phyloP scores from a whole-genome alignment of 1,284 basidiomycete species.

The Tilletia caries region DNA sequence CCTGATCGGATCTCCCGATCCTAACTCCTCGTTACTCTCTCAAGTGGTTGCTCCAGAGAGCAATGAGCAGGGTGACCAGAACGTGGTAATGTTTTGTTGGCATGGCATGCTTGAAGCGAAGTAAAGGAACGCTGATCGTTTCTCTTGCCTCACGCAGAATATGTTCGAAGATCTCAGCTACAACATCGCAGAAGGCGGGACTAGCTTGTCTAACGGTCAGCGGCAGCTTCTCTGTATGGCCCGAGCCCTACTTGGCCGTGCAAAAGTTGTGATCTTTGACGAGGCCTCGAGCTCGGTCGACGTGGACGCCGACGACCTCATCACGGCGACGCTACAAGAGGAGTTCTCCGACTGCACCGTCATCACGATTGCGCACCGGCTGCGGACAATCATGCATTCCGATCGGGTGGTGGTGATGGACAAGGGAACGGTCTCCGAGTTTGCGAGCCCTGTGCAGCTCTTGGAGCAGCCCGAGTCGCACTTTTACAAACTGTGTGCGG shows the following conservation, averaged over 20 bases:
- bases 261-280: slow-evolving; percentile 50
- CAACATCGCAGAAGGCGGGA: slow-evolving; percentile 45
- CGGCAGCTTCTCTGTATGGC: slow-evolving; percentile 49
- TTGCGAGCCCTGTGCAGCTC: slow-evolving; percentile 57
- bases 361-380: slow-evolving; percentile 73
- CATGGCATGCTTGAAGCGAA: too few species aligned
- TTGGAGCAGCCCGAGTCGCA: slow-evolving; percentile 34
- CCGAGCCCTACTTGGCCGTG: slow-evolving; percentile 39
- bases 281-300: slow-evolving; percentile 51
- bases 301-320: slow-evolving; percentile 52
- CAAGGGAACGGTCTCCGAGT: slow-evolving; percentile 58
- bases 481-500: slow-evolving; percentile 40
- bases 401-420: slow-evolving; percentile 59
- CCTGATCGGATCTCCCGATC: slow-evolving; percentile 12
- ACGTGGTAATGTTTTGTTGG: not conserved
- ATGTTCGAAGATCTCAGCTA: slow-evolving; percentile 29
- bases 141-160: slow-evolving; percentile 1
- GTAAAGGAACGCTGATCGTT: too few species aligned
- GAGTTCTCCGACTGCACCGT: slow-evolving; percentile 73
- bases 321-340: slow-evolving; percentile 74
- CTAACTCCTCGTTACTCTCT: not conserved
- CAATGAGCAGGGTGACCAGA: too few species aligned
- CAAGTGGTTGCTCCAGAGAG: too few species aligned
- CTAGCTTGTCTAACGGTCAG: slow-evolving; percentile 48
- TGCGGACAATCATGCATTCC: slow-evolving; percentile 54